Evolutionary conservation across 2,329 filamentous ascomycete species (phyloP).

Genomic region (Plectosphaerella cucumerina): DNA sequence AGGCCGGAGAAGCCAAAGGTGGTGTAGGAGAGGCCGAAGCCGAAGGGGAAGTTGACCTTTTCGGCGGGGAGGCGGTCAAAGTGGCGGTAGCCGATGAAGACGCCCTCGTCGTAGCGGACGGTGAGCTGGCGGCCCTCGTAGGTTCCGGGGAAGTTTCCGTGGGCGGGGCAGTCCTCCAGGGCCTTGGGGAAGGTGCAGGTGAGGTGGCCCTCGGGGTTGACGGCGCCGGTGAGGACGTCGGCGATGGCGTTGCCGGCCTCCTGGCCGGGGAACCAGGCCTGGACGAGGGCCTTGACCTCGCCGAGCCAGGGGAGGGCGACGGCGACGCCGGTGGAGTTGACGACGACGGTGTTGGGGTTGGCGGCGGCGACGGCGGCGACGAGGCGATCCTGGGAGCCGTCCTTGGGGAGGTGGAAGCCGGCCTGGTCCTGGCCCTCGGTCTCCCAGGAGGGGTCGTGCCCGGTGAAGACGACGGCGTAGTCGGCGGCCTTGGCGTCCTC

Average conservation of each 20-base stretch:
- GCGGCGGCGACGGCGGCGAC: slow-evolving; percentile 50
- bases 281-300: slow-evolving; percentile 55
- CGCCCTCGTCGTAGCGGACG: slow-evolving; percentile 63
- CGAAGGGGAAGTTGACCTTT: slow-evolving; percentile 61
- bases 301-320: slow-evolving; percentile 54
- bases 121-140: slow-evolving; percentile 39
- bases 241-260: slow-evolving; percentile 66
- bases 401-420: slow-evolving; percentile 62
- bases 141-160: slow-evolving; percentile 56
- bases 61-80: slow-evolving; percentile 56
- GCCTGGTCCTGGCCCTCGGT: slow-evolving; percentile 61
- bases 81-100: slow-evolving; percentile 65
- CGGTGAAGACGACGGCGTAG: slow-evolving; percentile 50
- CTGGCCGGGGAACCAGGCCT: slow-evolving; percentile 67
- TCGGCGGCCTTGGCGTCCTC: slow-evolving; percentile 49
- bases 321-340: slow-evolving; percentile 62
- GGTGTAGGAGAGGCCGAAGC: slow-evolving; percentile 62
- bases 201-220: slow-evolving; percentile 62
- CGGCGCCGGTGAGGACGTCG: slow-evolving; percentile 60
- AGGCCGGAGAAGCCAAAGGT: slow-evolving; percentile 57
- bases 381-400: slow-evolving; percentile 50
- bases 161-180: slow-evolving; percentile 60
- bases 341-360: slow-evolving; percentile 56
- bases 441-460: slow-evolving; percentile 44
- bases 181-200: slow-evolving; percentile 58